These are phyloP conservation scores for Ophiostoma pallidulum DNA, from an alignment of 2,329 filamentous ascomycete species.

Conservation along the genomic window DNA sequence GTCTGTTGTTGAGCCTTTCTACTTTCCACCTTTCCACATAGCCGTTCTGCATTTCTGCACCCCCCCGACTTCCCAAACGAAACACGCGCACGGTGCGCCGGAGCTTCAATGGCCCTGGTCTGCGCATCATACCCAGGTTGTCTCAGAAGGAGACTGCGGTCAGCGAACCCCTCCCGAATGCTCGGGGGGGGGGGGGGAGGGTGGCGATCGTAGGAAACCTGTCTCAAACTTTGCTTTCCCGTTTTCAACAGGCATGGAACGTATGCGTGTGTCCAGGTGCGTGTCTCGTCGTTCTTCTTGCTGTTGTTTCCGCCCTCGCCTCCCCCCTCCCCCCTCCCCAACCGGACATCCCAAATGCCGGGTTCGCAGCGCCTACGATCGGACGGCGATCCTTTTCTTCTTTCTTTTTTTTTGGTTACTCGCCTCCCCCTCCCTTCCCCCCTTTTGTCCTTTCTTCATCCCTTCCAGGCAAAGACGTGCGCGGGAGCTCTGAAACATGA, in stretches of 20 bases:
- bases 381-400: constrained; percentile 6
- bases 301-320: background rate
- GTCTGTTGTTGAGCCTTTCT: no score
- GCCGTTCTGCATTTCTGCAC: no score
- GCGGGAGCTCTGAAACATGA: no score
- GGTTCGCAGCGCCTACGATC: constrained; percentile 1
- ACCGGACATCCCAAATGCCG: constrained; percentile 3
- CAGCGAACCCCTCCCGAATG: no score
- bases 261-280: no score
- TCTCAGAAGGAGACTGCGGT: background rate
- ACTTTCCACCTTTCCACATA: no score
- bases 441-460: no score
- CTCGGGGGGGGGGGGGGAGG: no score
- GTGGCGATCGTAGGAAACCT: no score
- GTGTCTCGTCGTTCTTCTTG: background rate
- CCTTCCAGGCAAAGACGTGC: no score
- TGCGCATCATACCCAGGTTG: constrained; percentile 3
- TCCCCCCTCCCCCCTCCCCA: background rate
- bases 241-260: no score
- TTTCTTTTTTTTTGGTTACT: background rate
- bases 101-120: background rate
- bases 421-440: no score
- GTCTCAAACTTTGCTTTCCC: background rate
- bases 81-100: constrained; percentile 5
- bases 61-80: background rate